These are phyloP conservation scores for Acer campestre DNA, from an alignment of 345 rosid genomes.

Conservation along the genomic window DNA sequence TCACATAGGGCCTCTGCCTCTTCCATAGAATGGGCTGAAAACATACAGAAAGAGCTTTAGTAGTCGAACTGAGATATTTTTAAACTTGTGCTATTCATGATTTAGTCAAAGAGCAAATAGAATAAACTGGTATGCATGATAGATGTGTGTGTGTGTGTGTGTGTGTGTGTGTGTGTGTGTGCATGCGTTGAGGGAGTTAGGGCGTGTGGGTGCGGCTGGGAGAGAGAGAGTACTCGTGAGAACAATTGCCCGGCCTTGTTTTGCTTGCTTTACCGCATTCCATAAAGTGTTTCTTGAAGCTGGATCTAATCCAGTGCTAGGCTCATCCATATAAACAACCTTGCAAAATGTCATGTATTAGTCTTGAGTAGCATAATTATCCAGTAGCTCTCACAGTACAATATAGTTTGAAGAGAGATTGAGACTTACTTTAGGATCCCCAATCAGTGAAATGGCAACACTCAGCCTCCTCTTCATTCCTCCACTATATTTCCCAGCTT, in stretches of 20 bases:
- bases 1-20: slow-evolving; percentile 96
- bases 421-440: slow-evolving; percentile 75
- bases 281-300: slow-evolving; percentile 90
- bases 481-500: slow-evolving; percentile 91
- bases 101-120: not conserved
- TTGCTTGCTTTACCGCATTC: slow-evolving; percentile 85
- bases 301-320: slow-evolving; percentile 97
- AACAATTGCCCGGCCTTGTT: slow-evolving; percentile 73
- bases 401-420: not conserved
- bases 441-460: slow-evolving; percentile 93
- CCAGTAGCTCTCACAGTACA: slow-evolving; percentile 4
- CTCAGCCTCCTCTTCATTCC: slow-evolving; percentile 99
- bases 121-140: not conserved
- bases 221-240: slow-evolving; percentile 60
- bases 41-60: slow-evolving; percentile 15
- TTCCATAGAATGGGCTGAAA: slow-evolving; percentile 93
- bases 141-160: not conserved
- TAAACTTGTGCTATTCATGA: not conserved
- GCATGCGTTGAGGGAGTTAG: not conserved
- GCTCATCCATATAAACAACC: slow-evolving; percentile 99
- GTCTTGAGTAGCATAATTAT: slow-evolving; percentile 12
- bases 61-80: not conserved
- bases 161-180: not conserved
- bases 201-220: not conserved
- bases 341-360: slow-evolving; percentile 23